Evolutionary conservation across 441 rosid genomes (phyloP).

Genomic region (Populus tomentosa): DNA sequence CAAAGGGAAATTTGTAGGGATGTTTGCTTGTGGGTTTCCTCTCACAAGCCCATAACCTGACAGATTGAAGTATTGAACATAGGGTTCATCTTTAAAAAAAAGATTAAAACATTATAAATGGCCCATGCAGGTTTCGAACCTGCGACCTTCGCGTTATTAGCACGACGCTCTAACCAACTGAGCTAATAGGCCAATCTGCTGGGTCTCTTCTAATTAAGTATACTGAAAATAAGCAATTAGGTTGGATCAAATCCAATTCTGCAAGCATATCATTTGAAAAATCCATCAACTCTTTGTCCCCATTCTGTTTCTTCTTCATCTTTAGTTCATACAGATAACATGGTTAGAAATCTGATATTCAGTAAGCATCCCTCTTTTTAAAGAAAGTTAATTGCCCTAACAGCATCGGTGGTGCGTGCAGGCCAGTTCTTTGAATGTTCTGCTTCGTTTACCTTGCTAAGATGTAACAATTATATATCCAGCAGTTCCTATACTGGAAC

Average conservation of each 20-base stretch:
- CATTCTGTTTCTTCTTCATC: neutral
- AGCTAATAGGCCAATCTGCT: constrained; percentile 52
- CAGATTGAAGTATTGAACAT: no score
- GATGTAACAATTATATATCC: no score
- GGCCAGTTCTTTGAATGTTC: neutral
- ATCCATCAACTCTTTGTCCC: neutral
- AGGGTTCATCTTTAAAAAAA: no score
- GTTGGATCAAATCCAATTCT: no score
- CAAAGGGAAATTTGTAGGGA: no score
- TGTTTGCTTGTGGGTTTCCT: no score
- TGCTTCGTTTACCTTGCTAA: no score
- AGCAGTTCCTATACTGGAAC: neutral
- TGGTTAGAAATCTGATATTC: neutral
- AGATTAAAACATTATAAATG: neutral
- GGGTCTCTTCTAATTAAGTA: rapidly evolving
- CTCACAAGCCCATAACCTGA: no score
- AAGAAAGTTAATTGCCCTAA: neutral
- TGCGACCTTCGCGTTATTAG: constrained; percentile 84
- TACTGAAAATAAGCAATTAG: no score
- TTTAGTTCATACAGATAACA: neutral
- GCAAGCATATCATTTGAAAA: no score
- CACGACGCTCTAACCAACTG: constrained; percentile 88
- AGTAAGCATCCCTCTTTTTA: neutral
- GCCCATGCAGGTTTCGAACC: constrained; percentile 72
- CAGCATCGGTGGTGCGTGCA: neutral